These are phyloP conservation scores for Trichomonas vaginalis DNA, from an alignment of 208 protist genomes.

Conservation along the genomic window DNA sequence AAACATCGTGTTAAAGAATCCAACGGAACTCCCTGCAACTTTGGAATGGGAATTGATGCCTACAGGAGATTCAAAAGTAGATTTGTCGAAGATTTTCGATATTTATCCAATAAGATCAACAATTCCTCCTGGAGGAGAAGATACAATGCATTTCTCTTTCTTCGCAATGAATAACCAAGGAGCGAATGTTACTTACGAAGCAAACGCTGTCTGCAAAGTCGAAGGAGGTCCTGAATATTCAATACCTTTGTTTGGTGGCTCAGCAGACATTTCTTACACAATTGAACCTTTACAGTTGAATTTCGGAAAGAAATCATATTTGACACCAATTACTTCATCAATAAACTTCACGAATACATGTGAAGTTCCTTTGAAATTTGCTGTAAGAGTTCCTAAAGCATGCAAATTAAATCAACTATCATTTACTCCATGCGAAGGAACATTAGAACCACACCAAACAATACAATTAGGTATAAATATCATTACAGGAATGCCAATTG, in stretches of 20 bases:
- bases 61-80: neutral
- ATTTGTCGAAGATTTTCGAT: neutral
- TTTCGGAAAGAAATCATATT: neutral
- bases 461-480: neutral
- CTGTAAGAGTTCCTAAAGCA: neutral
- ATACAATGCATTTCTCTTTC: neutral
- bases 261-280: neutral
- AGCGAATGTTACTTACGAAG: neutral
- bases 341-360: neutral
- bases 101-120: neutral
- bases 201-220: neutral
- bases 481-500: neutral
- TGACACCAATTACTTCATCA: neutral
- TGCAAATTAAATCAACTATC: neutral
- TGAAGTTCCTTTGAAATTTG: neutral
- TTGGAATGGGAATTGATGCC: neutral
- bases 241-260: neutral
- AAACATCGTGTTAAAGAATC: neutral
- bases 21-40: neutral
- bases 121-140: neutral
- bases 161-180: neutral
- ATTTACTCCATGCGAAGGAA: neutral
- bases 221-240: neutral
- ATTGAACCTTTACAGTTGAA: neutral
- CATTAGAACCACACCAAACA: neutral